Evolutionary conservation across 306 rosid genomes (phyloP).

Genomic region (Trichosanthes cucumerina): DNA sequence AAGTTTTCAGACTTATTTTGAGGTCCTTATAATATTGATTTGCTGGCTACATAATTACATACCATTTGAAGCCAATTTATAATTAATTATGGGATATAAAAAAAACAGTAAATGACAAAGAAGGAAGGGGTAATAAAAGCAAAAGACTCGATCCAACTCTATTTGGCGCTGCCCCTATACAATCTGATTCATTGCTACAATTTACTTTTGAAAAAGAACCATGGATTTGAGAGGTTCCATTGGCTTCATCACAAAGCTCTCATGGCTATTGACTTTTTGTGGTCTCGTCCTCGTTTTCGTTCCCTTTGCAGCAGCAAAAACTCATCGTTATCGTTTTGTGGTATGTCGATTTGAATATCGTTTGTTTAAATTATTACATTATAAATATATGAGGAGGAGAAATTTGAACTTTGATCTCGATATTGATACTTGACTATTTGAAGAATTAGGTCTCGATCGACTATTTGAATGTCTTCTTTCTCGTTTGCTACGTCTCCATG

Average conservation of each 20-base stretch:
- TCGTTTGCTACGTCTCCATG: not conserved
- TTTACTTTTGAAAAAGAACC: not conserved
- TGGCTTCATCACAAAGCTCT: not conserved
- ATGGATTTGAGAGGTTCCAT: not conserved
- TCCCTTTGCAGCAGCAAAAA: not conserved
- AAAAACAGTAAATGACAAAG: not conserved
- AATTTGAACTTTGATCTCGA: not conserved
- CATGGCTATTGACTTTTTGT: not conserved
- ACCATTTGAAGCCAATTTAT: not conserved
- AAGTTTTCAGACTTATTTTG: not conserved
- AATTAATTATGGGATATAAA: not conserved
- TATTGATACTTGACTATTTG: not conserved
- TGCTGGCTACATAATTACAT: not conserved
- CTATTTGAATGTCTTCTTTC: not conserved
- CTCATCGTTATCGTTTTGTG: constrained; percentile 4
- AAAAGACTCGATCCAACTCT: not conserved
- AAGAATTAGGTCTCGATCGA: not conserved
- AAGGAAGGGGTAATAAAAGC: not conserved
- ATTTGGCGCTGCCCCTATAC: not conserved
- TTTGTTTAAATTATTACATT: not conserved
- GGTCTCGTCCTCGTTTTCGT: not conserved
- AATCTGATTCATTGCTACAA: not conserved
- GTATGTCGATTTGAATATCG: not conserved
- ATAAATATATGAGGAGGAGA: not conserved
- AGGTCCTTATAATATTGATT: not conserved